Conservation (phyloP, 2,329 filamentous ascomycete species). For the Sclerotinia spermophila region DNA sequence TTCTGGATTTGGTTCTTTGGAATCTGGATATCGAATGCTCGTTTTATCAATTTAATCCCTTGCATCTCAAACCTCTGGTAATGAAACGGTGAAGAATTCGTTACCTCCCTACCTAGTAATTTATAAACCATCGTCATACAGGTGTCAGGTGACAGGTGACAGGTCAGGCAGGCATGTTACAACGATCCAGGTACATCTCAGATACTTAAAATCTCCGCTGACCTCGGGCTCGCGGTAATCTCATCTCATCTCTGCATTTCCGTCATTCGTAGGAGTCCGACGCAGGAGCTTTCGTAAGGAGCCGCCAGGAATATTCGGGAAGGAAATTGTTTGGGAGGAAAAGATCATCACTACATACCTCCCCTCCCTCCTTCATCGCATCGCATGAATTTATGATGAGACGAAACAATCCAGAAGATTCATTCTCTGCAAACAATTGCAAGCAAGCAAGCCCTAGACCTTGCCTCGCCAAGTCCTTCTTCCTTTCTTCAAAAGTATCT, state of each 20-base stretch:
- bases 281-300: not conserved
- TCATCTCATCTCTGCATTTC: not conserved
- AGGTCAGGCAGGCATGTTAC: not conserved
- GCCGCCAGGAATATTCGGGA: not conserved
- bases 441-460: not conserved
- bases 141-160: no score
- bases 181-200: not conserved
- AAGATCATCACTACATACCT: constrained; percentile 12
- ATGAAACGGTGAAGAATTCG: not conserved
- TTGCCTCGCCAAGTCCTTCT: not conserved
- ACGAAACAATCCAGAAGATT: not conserved
- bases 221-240: not conserved
- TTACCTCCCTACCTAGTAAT: not conserved
- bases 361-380: constrained; percentile 6
- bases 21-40: not conserved
- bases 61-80: not conserved
- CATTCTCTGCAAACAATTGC: no score
- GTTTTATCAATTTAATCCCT: not conserved
- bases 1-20: not conserved
- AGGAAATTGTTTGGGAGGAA: not conserved
- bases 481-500: not conserved
- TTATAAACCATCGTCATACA: not conserved
- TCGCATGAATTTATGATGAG: not conserved
- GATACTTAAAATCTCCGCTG: not conserved
- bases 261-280: not conserved